Percentiles rank a stretch among this genome's conserved stretches.
Evolutionary conservation across 179 eudicot species (phyloP).

Genomic region (Actinidia arguta): DNA sequence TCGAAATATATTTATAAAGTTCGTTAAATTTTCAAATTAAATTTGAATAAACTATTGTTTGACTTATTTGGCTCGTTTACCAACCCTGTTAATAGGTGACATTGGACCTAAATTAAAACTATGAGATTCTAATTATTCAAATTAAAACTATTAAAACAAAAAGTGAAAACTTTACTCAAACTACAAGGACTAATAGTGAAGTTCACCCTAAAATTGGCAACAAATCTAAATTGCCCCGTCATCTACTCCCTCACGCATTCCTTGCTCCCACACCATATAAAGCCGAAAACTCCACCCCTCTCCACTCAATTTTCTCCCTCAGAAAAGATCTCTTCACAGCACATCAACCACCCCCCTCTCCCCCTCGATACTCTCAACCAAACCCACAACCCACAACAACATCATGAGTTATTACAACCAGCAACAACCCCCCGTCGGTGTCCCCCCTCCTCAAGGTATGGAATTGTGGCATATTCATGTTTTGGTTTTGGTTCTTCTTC

Average conservation of each 20-base stretch:
- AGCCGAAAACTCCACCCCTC: not conserved
- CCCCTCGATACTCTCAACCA: not conserved
- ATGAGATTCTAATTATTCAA: no score
- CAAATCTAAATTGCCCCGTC: not conserved
- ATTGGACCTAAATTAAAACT: no score
- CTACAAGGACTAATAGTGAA: no score
- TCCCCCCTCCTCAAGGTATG: slow-evolving; percentile 87
- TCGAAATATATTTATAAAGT: no score
- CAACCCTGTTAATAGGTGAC: no score
- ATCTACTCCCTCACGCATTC: not conserved
- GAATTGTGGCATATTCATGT: no score
- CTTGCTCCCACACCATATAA: not conserved
- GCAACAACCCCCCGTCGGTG: slow-evolving; percentile 86
- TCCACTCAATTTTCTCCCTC: not conserved
- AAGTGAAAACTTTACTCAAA: no score
- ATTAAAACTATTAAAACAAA: no score
- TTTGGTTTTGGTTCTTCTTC: not conserved
- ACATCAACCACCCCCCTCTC: not conserved
- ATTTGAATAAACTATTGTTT: no score
- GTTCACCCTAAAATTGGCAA: not conserved
- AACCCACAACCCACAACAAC: not conserved
- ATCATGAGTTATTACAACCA: slow-evolving; percentile 88
- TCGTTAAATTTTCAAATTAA: no score
- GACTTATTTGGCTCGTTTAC: no score
- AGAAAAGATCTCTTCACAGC: not conserved